These are phyloP conservation scores for Mycosphaerella arachidis DNA, from an alignment of 2,329 filamentous ascomycete genomes.

Conservation along the genomic window DNA sequence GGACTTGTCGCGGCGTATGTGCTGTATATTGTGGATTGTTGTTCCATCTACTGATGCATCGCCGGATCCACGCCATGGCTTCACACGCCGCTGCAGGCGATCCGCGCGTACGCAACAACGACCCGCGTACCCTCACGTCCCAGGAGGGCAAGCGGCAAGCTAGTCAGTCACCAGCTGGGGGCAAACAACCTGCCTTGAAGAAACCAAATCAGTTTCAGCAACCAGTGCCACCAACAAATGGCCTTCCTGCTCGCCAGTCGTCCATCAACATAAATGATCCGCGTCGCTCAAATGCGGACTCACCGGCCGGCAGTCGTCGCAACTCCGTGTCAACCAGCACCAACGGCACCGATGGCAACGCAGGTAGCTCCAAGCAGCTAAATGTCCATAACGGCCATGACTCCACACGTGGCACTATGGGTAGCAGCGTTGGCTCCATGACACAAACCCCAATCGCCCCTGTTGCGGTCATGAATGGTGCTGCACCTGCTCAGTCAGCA, in stretches of 20 bases:
- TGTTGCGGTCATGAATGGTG: background rate
- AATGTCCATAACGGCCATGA: background rate
- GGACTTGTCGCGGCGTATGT: background rate
- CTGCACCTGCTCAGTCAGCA: background rate
- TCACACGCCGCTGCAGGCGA: background rate
- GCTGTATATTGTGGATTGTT: background rate
- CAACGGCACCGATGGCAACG: background rate
- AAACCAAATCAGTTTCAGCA: background rate
- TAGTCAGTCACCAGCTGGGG: conserved; percentile 3
- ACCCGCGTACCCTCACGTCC: background rate
- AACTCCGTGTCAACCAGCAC: background rate
- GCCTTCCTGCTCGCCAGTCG: background rate
- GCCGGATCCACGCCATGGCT: background rate
- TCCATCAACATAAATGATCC: background rate
- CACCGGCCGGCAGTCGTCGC: background rate
- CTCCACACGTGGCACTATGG: background rate
- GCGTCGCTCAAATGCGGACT: background rate
- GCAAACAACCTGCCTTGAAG: background rate
- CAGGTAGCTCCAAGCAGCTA: background rate
- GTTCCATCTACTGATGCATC: background rate
- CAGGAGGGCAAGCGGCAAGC: conserved; percentile 2
- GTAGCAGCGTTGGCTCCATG: background rate
- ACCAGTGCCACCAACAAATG: background rate
- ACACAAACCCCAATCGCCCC: background rate
- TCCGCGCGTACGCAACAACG: conserved; percentile 1